Evolutionary conservation across 208 protist genomes (phyloP), one percentile per base, ranked within the genome.

Genomic region (Leishmania gerbilli): DNA sequence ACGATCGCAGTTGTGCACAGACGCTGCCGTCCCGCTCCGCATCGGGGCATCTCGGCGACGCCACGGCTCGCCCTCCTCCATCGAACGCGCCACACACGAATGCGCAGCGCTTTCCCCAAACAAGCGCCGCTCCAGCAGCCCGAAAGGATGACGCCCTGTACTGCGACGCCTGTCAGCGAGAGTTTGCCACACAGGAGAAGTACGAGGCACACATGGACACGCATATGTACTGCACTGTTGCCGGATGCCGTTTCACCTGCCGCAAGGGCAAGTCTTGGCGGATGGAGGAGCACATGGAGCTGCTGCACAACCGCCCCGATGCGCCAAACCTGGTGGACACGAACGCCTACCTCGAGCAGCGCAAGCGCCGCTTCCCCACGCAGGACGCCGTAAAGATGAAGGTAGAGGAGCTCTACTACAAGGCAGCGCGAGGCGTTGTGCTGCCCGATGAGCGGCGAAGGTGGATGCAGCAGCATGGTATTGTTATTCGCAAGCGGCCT

Each of bases 331-430:
- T 98, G 45, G 89, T 77, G 37, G 92, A 98, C 85, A 87, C 86
- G 45, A 69, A 53, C 24, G 67, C 77, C 58, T 98, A 98, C 80
- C 79, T 96, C 47, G 83, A 83, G 13, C 91, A 96, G 82, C 95
- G 95, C 49, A 83, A 82, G 51, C 37, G 74, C 13, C 92, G 92
- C 78, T 98, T 95, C 76, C 95, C 95, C n/a, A 97, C 95, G 21
- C 80, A 93, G 62, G 91, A 96, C 42, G 82, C 83, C 4, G 90
- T 97, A 8, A 88, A 92, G 77, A 65, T 83, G 21, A 96, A 96
- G 82, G 91, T 97, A 47, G 92, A 97, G 88, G 95, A 98, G 84
- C 82, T 97, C 7, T 95, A 95, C 79, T 97, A 96, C 84, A 92
- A 94, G 80, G 93, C 91, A 31, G 86, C 95, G 37, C 88, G 93